Base-by-base conservation (phyloP, 192 early-diverging fungal species). In the Phlyctochytrium bullatum region DNA sequence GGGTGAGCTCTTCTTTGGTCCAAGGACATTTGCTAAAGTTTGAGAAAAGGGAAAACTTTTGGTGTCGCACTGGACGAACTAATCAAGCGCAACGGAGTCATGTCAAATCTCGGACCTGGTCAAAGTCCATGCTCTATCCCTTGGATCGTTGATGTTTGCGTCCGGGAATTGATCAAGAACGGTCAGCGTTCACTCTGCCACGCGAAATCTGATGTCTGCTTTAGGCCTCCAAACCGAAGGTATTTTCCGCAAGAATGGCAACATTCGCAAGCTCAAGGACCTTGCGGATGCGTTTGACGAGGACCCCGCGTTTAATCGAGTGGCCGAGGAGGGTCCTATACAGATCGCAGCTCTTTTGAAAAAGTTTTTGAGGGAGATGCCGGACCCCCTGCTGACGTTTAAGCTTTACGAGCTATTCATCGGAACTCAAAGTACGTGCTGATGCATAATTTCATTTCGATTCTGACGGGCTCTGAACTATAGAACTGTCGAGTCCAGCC, bases 191-290 rank as follows among this genome's bases (percentile, higher is more conserved):
- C 10, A 50, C n/a, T n/a, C n/a, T 47, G 40, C 40, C 40, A 47
- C 10, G 25, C 27, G 54, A 10, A 27, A 25, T 57, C 20, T 57
- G 28, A 30, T 52, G 57, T 23, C 54, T 35, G 40, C 12, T 52
- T 27, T 54, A 85, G 87, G 88, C 69, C 81, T 98, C 82, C 83
- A 87, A 0, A 87, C 92, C 23, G 95, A 98, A 72, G 97, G 97
- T 3, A 91, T 98, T 10, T 98, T 98, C 81, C 78, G 97, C 67
- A 98, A 98, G 78, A 98, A 98, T 73, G 97, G 97, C 3, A 98
- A 98, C 68, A 96, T 98, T 68, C 76, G 92, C 65, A 79, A 91
- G 20, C 77, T 98, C 59, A 96, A 95, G 61, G 90, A 92, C 32
- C 68, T 94, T 17, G 86, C 87, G 2, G 95, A 97, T 33, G 73